These are phyloP conservation scores for Stemphylium beticola DNA, from an alignment of 2,329 filamentous ascomycete species.

Conservation along the genomic window DNA sequence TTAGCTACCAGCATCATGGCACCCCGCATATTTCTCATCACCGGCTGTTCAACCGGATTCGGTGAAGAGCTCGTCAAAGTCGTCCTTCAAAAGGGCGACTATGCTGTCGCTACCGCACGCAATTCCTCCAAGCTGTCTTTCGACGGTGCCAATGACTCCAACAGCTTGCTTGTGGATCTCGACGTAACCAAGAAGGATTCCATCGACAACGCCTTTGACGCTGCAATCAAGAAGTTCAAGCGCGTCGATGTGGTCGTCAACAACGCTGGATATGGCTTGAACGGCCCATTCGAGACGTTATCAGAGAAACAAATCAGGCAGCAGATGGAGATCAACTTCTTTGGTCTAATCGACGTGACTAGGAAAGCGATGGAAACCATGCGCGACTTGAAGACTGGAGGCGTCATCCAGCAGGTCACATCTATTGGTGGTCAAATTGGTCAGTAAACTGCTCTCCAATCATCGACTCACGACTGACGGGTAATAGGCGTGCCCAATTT, in stretches of 20 bases:
- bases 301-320: slow-evolving; percentile 56
- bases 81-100: slow-evolving; percentile 51
- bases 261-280: slow-evolving; percentile 66
- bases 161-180: slow-evolving; percentile 58
- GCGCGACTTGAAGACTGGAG: slow-evolving; percentile 58
- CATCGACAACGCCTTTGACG: slow-evolving; percentile 55
- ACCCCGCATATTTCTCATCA: slow-evolving; percentile 56
- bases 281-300: slow-evolving; percentile 61
- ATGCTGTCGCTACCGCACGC: slow-evolving; percentile 55
- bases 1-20: slow-evolving; percentile 37
- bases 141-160: slow-evolving; percentile 52
- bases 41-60: slow-evolving; percentile 56
- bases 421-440: slow-evolving; percentile 59
- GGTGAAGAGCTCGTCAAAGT: slow-evolving; percentile 54
- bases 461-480: not conserved
- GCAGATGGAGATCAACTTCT: slow-evolving; percentile 67
- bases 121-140: slow-evolving; percentile 52
- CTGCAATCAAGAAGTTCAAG: slow-evolving; percentile 57
- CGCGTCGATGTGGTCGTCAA: slow-evolving; percentile 66
- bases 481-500: slow-evolving; percentile 46
- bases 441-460: slow-evolving; percentile 10
- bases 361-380: slow-evolving; percentile 53
- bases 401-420: slow-evolving; percentile 62
- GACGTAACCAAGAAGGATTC: slow-evolving; percentile 59
- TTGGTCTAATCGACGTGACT: slow-evolving; percentile 63